Conservation (phyloP, 352 stramenopile species). For the Thraustochytrium striatum region DNA sequence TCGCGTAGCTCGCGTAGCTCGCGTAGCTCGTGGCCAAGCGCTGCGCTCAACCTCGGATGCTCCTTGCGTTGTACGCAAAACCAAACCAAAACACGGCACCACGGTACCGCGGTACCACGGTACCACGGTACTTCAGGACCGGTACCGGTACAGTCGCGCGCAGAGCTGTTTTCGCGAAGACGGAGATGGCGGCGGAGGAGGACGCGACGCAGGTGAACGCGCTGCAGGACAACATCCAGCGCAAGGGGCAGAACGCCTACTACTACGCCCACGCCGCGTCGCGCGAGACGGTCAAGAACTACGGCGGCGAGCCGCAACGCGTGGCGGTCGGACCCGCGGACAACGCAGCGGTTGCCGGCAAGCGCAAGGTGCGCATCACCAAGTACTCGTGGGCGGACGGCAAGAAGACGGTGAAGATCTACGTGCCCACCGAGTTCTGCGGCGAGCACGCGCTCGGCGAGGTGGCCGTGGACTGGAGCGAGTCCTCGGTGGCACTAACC, state of each 20-base stretch:
- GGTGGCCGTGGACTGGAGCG: slow-evolving; percentile 43
- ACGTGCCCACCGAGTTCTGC: slow-evolving; percentile 35
- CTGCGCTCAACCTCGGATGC: too few relatives aligned
- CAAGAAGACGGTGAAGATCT: slow-evolving; percentile 44
- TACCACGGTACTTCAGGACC: too few relatives aligned
- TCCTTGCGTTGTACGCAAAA: too few relatives aligned
- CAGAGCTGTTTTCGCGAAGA: too few relatives aligned
- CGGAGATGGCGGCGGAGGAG: not conserved
- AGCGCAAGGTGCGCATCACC: slow-evolving; percentile 9
- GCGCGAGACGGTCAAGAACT: slow-evolving; percentile 23
- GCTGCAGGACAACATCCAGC: slow-evolving; percentile 47
- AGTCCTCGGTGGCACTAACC: slow-evolving; percentile 38
- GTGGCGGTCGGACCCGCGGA: not conserved
- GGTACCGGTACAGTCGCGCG: too few relatives aligned
- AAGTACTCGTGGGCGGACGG: slow-evolving; percentile 44
- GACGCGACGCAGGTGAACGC: not conserved
- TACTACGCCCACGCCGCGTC: slow-evolving; percentile 43
- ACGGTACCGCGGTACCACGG: too few relatives aligned
- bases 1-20: too few relatives aligned
- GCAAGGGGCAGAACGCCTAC: slow-evolving; percentile 45
- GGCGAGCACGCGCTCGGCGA: not conserved
- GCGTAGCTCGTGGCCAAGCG: too few relatives aligned
- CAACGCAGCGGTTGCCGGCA: not conserved
- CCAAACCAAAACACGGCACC: too few relatives aligned
- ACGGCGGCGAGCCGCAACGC: slow-evolving; percentile 30